A percentile compares a stretch with the other conserved stretches of the same genome.
These are phyloP conservation scores for Chrysoporthe cubensis DNA, from an alignment of 2,329 filamentous ascomycete genomes.

Conservation along the genomic window DNA sequence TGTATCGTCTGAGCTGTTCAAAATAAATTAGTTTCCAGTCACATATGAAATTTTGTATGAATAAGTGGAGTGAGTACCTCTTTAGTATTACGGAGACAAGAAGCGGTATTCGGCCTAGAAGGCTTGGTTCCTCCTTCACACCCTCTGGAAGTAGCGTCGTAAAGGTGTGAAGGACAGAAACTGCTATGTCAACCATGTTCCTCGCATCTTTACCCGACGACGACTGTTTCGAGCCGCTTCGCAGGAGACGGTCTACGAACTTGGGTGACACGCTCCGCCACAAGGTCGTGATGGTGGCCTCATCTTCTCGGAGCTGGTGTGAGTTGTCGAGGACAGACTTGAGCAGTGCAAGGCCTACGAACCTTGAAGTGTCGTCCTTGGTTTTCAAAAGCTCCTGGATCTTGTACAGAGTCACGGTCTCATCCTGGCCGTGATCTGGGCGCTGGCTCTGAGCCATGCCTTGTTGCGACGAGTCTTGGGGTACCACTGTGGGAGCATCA, in stretches of 20 bases:
- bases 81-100: conserved; percentile 57
- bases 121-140: conserved; percentile 47
- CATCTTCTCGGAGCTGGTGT: conserved; percentile 53
- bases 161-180: conserved; percentile 67
- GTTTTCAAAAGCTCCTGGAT: conserved; percentile 59
- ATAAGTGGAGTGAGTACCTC: conserved; percentile 46
- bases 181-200: conserved; percentile 66
- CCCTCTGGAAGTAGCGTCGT: conserved; percentile 57
- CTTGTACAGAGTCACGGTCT: conserved; percentile 40
- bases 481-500: background rate
- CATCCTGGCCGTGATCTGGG: background rate
- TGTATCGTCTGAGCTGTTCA: conserved; percentile 55
- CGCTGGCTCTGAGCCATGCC: background rate
- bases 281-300: conserved; percentile 48
- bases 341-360: conserved; percentile 68
- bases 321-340: conserved; percentile 69
- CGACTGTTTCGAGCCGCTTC: conserved; percentile 49
- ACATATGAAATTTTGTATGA: background rate
- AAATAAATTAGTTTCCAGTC: conserved; percentile 21
- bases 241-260: conserved; percentile 67
- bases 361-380: conserved; percentile 69
- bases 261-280: conserved; percentile 65
- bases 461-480: background rate
- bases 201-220: conserved; percentile 49
- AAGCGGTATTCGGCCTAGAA: conserved; percentile 57